phyloP scores from a whole-genome alignment of 2,329 filamentous ascomycete species.

The Talaromyces sp. region DNA sequence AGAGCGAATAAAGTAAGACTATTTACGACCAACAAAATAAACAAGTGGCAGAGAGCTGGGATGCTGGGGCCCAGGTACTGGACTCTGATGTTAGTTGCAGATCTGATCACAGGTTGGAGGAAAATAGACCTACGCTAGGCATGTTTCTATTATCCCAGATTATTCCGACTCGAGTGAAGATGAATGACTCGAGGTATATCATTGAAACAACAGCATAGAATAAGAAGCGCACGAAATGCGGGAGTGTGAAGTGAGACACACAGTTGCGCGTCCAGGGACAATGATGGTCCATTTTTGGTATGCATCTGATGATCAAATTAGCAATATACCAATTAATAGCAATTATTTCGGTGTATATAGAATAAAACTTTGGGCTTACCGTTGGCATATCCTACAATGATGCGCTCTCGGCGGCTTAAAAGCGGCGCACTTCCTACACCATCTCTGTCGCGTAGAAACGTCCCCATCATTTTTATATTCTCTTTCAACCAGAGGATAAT shows the following conservation, averaged over 20 bases:
- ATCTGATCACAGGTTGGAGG: background rate
- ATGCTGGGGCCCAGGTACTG: conserved; percentile 56
- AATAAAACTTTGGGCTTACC: conserved; percentile 34
- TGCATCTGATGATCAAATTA: conserved; percentile 43
- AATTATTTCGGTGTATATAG: background rate
- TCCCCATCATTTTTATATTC: conserved; percentile 8
- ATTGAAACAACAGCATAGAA: conserved; percentile 56
- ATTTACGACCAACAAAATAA: conserved; percentile 51
- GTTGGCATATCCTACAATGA: conserved; percentile 60
- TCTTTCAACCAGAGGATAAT: background rate
- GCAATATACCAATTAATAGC: background rate
- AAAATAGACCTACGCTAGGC: conserved; percentile 47
- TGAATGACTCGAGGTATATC: conserved; percentile 51
- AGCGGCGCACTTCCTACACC: conserved; percentile 59
- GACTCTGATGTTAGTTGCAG: background rate
- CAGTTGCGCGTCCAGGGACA: conserved; percentile 64
- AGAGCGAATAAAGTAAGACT: conserved; percentile 55
- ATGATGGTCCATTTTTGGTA: conserved; percentile 63
- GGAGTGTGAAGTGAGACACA: conserved; percentile 60
- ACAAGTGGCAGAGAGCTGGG: conserved; percentile 51
- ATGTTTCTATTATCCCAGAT: conserved; percentile 53
- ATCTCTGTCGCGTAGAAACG: conserved; percentile 37
- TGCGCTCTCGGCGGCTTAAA: conserved; percentile 59
- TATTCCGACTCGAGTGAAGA: conserved; percentile 48
- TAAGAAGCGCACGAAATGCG: conserved; percentile 61